These are phyloP conservation scores for Trichosporon faecale DNA, from an alignment of 1,284 basidiomycete genomes.

Conservation along the genomic window DNA sequence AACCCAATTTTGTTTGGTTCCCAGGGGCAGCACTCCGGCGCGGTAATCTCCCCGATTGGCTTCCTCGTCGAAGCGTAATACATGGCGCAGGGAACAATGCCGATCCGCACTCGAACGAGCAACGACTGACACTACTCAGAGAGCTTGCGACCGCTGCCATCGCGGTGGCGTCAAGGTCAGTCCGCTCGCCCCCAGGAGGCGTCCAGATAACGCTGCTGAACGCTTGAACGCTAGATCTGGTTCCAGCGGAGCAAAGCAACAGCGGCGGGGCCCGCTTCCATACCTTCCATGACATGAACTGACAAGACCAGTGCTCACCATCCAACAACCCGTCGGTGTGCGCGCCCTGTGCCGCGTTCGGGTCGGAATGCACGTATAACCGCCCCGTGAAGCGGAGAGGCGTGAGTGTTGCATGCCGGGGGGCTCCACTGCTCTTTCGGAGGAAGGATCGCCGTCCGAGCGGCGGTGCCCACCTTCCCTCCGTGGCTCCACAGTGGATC, in stretches of 20 bases:
- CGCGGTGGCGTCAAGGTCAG: slow-evolving; percentile 44
- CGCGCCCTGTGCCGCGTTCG: slow-evolving; percentile 42
- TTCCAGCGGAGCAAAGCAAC: background rate
- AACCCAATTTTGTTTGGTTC: background rate
- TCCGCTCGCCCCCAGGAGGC: background rate
- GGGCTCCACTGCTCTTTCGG: background rate
- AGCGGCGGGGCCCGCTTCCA: background rate
- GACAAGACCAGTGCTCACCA: slow-evolving; percentile 34
- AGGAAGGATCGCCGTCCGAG: background rate
- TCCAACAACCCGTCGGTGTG: slow-evolving; percentile 33
- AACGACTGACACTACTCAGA: slow-evolving; percentile 24
- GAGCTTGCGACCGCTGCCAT: slow-evolving; percentile 50
- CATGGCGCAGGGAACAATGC: background rate
- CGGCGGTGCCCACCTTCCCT: background rate
- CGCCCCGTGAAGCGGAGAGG: slow-evolving; percentile 47
- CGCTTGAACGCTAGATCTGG: background rate
- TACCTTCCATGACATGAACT: background rate
- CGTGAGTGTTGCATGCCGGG: slow-evolving; percentile 28
- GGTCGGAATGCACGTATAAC: slow-evolving; percentile 45
- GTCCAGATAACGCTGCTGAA: slow-evolving; percentile 10
- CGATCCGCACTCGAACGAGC: slow-evolving; percentile 17
- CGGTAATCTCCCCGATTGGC: background rate
- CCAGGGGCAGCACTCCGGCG: background rate
- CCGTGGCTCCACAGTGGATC: background rate
- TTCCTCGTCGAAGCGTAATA: background rate